Evolutionary conservation across 768 basidiomycete genomes (phyloP).

Genomic region (Podaxis sp.): DNA sequence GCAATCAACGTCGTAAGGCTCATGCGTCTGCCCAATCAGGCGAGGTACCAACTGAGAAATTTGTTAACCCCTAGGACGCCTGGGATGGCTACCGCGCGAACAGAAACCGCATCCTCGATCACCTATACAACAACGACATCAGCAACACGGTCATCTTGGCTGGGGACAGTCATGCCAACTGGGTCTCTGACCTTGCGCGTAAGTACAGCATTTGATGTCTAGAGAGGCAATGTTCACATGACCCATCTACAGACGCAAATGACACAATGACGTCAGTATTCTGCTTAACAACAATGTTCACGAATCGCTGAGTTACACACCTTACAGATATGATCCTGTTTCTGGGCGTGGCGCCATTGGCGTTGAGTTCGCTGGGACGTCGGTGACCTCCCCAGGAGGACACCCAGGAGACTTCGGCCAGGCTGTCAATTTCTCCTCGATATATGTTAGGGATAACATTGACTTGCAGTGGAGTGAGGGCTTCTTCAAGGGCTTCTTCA

Average conservation of each 20-base stretch:
- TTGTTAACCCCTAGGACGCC: constrained; percentile 36
- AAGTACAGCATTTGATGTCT: neutral
- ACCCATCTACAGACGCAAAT: constrained; percentile 38
- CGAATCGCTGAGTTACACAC: neutral
- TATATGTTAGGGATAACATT: neutral
- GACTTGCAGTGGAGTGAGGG: neutral
- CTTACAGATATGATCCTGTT: constrained; percentile 41
- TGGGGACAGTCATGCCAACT: constrained; percentile 61
- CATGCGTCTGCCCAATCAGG: neutral
- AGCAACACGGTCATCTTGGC: constrained; percentile 55
- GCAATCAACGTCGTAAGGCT: neutral
- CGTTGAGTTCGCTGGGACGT: constrained; percentile 55
- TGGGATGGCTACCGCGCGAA: constrained; percentile 62
- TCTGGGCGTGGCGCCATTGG: constrained; percentile 51
- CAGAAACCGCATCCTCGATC: constrained; percentile 41
- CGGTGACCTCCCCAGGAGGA: neutral
- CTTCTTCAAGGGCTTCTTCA: neutral
- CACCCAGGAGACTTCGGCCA: neutral
- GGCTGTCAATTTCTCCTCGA: neutral
- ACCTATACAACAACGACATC: constrained; percentile 48
- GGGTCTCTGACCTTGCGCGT: constrained; percentile 59
- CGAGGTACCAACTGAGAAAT: neutral
- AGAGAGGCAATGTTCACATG: too few species aligned
- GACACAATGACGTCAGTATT: constrained; percentile 40
- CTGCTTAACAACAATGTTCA: neutral